phyloP scores from a whole-genome alignment of 768 basidiomycete genomes.

The Boletellus sp. region DNA sequence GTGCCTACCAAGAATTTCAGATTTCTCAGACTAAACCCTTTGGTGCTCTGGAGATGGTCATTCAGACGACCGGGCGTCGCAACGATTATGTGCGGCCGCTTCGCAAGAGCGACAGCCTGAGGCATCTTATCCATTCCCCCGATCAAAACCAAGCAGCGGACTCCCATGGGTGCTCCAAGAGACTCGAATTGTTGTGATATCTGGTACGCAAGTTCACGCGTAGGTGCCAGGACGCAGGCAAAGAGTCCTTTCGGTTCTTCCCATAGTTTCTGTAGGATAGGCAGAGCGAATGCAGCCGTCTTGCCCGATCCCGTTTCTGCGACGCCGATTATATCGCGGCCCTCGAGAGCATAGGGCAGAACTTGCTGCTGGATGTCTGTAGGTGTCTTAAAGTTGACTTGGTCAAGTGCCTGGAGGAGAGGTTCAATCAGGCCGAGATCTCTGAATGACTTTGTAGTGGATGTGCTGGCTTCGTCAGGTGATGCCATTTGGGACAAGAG shows the following conservation, averaged over 20 bases:
- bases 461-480: conserved; percentile 59
- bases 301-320: conserved; percentile 97
- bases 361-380: conserved; percentile 87
- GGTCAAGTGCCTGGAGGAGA: conserved; percentile 78
- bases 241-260: conserved; percentile 92
- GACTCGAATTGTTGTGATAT: conserved; percentile 96
- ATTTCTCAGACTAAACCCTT: conserved; percentile 85
- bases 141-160: conserved; percentile 86
- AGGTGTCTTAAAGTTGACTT: conserved; percentile 78
- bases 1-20: conserved; percentile 81
- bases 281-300: conserved; percentile 94
- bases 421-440: conserved; percentile 87
- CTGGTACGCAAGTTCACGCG: conserved; percentile 97
- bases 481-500: conserved; percentile 45
- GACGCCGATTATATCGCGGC: conserved; percentile 96
- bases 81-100: conserved; percentile 91
- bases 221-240: conserved; percentile 91
- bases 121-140: conserved; percentile 91
- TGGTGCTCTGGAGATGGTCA: conserved; percentile 95
- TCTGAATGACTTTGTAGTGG: conserved; percentile 58
- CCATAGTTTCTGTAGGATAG: conserved; percentile 95
- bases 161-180: conserved; percentile 89
- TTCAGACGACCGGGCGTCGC: conserved; percentile 92
- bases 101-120: conserved; percentile 89
- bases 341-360: conserved; percentile 84